Evolutionary conservation across 139 green algal species (phyloP).

Genomic region (Dunaliella primolecta): DNA sequence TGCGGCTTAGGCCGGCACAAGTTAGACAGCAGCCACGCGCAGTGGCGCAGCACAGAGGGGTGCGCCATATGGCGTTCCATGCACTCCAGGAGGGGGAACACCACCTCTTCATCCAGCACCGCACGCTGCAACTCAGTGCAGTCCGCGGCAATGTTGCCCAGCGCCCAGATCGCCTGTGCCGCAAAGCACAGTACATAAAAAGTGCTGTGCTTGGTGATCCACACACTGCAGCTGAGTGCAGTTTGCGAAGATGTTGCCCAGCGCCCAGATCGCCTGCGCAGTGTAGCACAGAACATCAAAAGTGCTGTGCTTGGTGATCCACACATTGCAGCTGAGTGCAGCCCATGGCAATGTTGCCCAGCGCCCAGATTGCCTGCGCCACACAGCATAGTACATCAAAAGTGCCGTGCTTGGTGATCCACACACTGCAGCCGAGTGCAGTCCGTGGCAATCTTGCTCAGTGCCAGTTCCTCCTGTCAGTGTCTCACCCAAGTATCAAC

Average conservation of each 20-base stretch:
- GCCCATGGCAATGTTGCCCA: constrained; percentile 23
- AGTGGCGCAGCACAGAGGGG: neutral
- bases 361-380: constrained; percentile 25
- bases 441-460: constrained; percentile 23
- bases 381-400: too few species aligned
- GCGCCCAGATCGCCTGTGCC: constrained; percentile 25
- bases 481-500: too few species aligned
- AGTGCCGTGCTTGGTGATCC: too few species aligned
- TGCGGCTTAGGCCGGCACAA: constrained; percentile 12
- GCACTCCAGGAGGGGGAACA: constrained; percentile 9
- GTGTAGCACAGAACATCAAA: too few species aligned
- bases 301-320: too few species aligned
- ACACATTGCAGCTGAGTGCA: constrained; percentile 7
- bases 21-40: constrained; percentile 21
- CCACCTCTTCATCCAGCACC: constrained; percentile 18
- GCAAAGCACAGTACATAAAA: too few species aligned
- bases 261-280: constrained; percentile 25
- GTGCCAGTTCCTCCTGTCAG: too few species aligned
- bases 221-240: constrained; percentile 8
- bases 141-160: constrained; percentile 26
- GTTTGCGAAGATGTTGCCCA: constrained; percentile 23
- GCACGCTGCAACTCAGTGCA: constrained; percentile 11
- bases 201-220: too few species aligned
- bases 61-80: constrained; percentile 7
- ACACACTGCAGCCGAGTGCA: constrained; percentile 5